Evolutionary conservation across 2,329 filamentous ascomycete genomes (phyloP).

Genomic region (Byssochlamys sp.): DNA sequence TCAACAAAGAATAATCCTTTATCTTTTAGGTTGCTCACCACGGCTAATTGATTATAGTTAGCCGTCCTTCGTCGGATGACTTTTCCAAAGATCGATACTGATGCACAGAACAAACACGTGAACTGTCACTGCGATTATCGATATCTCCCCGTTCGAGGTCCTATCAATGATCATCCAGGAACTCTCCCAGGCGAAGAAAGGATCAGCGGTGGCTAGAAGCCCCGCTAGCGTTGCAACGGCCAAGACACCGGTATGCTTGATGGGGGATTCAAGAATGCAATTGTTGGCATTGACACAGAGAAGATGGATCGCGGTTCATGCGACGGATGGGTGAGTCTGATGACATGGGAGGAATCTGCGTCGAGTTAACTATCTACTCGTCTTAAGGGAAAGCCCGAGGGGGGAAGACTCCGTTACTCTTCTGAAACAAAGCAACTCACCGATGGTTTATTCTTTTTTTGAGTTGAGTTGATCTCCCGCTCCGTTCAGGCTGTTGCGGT

Average conservation of each 20-base stretch:
- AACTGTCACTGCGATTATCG: not conserved
- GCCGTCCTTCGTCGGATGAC: not conserved
- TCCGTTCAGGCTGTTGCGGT: not conserved
- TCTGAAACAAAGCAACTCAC: not conserved
- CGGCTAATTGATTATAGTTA: not conserved
- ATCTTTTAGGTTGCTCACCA: not conserved
- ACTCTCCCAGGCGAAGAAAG: not conserved
- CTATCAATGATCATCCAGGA: not conserved
- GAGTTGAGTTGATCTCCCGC: not conserved
- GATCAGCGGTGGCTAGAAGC: not conserved
- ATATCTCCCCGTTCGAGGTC: not conserved
- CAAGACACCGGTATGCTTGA: not conserved
- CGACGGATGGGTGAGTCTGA: not conserved
- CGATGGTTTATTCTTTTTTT: not conserved
- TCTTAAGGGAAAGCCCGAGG: not conserved
- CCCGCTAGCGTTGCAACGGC: not conserved
- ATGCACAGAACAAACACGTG: not conserved
- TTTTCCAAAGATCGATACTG: not conserved
- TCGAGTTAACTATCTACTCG: not conserved
- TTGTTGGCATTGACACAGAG: not conserved
- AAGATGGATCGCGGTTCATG: not conserved
- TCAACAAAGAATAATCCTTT: not conserved
- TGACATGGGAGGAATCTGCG: not conserved
- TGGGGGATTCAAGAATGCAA: not conserved
- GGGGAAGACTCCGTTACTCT: not conserved